These are phyloP conservation scores for Fomes fomentarius DNA, from an alignment of 1,284 basidiomycete species.

Conservation along the genomic window DNA sequence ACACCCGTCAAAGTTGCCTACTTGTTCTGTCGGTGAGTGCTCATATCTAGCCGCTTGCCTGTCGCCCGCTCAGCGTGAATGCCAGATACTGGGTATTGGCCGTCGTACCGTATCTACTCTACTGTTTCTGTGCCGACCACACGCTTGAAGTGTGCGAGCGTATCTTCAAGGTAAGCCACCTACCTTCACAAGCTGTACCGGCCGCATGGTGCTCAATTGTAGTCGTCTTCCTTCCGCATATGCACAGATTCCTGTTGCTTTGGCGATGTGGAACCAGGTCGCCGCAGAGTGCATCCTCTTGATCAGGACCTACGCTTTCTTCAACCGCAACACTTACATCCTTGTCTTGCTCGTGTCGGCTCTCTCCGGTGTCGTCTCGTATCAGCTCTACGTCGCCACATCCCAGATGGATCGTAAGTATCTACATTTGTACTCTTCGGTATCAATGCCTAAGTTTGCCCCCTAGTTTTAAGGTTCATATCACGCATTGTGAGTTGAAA, in stretches of 20 bases:
- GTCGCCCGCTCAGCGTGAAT: constrained; percentile 3
- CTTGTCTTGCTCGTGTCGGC: constrained; percentile 62
- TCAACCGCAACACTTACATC: constrained; percentile 72
- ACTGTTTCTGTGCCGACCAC: constrained; percentile 71
- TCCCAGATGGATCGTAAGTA: constrained; percentile 73
- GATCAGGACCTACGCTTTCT: constrained; percentile 83
- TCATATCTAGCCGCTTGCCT: constrained; percentile 11
- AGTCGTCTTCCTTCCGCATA: constrained; percentile 7
- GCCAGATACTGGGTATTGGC: constrained; percentile 77
- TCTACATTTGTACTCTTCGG: not conserved
- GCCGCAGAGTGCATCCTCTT: constrained; percentile 78
- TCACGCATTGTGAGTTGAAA: constrained; percentile 28
- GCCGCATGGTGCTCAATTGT: not conserved
- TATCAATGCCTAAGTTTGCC: not conserved
- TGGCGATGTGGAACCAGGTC: constrained; percentile 86
- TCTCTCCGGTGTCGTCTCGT: constrained; percentile 70
- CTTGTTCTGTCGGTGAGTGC: constrained; percentile 72
- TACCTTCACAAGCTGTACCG: too few relatives aligned
- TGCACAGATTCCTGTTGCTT: constrained; percentile 71
- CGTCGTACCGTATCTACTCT: constrained; percentile 75
- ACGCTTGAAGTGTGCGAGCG: constrained; percentile 59
- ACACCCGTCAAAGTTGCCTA: constrained; percentile 80
- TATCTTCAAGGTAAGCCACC: constrained; percentile 58
- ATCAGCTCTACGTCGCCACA: constrained; percentile 77
- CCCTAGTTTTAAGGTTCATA: constrained; percentile 68